These are phyloP conservation scores for Ehretia macrophylla DNA, from an alignment of 257 asterid genomes.

Conservation along the genomic window DNA sequence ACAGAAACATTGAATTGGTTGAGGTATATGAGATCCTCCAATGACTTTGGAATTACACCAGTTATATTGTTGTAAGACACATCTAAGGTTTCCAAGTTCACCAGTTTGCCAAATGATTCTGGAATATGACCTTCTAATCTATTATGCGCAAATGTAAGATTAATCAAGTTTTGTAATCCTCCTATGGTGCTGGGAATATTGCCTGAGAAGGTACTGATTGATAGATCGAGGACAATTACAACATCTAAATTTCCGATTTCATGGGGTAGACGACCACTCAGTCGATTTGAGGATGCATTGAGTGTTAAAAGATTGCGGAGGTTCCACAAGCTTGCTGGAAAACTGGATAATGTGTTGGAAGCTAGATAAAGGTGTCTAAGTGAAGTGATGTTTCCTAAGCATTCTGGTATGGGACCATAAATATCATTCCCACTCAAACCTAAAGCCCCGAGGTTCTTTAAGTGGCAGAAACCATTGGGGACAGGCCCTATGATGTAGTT, in stretches of 20 bases:
- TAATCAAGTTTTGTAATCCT: not conserved
- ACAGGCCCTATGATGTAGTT: conserved; percentile 40
- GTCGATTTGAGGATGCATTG: conserved; percentile 5
- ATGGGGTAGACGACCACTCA: conserved; percentile 3
- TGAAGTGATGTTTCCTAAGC: conserved; percentile 5
- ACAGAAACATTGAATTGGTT: not conserved
- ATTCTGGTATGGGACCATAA: conserved; percentile 21
- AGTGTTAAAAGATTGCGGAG: not conserved
- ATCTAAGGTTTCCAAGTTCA: conserved; percentile 3
- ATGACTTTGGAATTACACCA: conserved; percentile 11
- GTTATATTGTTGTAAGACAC: conserved; percentile 9
- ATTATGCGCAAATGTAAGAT: not conserved
- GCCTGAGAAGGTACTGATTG: conserved; percentile 29
- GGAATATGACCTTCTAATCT: conserved; percentile 4
- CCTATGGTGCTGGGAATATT: conserved; percentile 36
- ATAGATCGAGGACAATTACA: not conserved
- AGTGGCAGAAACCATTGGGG: conserved; percentile 36
- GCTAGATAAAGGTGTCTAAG: not conserved
- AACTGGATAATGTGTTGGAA: not conserved
- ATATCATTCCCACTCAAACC: conserved; percentile 29
- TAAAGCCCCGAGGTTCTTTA: conserved; percentile 36
- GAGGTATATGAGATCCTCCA: conserved; percentile 4
- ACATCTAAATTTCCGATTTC: conserved; percentile 7
- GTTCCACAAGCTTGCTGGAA: not conserved
- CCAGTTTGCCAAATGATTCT: not conserved